These are phyloP conservation scores for Cucumis hystrix DNA, from an alignment of 306 rosid genomes.

Conservation along the genomic window DNA sequence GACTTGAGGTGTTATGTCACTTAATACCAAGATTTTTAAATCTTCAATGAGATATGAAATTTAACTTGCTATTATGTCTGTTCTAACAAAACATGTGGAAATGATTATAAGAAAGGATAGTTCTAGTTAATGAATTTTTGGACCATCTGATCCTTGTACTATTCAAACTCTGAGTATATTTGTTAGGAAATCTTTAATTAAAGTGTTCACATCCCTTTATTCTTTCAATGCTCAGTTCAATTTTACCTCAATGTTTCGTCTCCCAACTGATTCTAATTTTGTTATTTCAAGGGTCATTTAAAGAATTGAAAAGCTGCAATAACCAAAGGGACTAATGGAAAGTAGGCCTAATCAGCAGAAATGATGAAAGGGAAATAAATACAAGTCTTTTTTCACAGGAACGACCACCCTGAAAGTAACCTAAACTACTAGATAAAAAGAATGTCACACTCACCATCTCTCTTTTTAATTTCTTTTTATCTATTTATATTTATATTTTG, in stretches of 20 bases:
- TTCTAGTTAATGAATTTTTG: not conserved
- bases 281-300: not conserved
- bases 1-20: slow-evolving; percentile 53
- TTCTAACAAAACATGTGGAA: not conserved
- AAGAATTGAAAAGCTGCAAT: not conserved
- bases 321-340: not conserved
- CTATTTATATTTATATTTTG: too few species aligned
- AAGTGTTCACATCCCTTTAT: not conserved
- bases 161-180: not conserved
- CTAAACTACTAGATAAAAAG: not conserved
- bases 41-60: not conserved
- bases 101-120: not conserved
- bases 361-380: not conserved
- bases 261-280: not conserved
- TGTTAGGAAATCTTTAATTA: not conserved
- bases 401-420: not conserved
- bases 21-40: not conserved
- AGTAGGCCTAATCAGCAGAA: not conserved
- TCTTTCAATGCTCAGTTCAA: not conserved
- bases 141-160: not conserved
- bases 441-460: not conserved
- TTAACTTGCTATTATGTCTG: not conserved
- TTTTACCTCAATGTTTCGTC: not conserved
- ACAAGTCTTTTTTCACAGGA: not conserved
- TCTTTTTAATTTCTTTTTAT: not conserved